A percentile compares a stretch with the other conserved stretches of the same genome.
Conservation (phyloP, 2,329 filamentous ascomycete species). For the Chlorencoelia australis region DNA sequence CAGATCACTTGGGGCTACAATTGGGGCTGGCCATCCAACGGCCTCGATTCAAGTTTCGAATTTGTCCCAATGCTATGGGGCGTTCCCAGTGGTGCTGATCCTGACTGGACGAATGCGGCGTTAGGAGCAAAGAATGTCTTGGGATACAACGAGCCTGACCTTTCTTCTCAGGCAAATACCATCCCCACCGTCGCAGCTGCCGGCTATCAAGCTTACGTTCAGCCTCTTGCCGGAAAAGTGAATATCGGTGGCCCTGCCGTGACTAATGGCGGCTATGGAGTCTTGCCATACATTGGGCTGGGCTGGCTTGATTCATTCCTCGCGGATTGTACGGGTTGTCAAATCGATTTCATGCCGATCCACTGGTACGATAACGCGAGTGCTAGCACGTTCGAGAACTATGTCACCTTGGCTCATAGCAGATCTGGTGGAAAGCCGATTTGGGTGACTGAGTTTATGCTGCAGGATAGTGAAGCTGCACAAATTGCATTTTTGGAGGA, state of each 20-base stretch:
- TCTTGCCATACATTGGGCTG: constrained; percentile 32
- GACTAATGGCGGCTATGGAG: constrained; percentile 36
- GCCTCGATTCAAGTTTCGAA: neutral
- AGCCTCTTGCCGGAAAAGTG: constrained; percentile 34
- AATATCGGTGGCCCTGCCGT: constrained; percentile 38
- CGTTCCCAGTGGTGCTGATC: no score
- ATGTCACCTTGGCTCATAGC: constrained; percentile 29
- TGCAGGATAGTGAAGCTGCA: constrained; percentile 22
- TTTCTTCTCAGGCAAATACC: constrained; percentile 44
- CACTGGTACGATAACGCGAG: constrained; percentile 36
- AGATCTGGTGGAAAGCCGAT: constrained; percentile 25
- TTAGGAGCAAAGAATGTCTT: constrained; percentile 50
- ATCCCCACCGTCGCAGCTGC: constrained; percentile 27
- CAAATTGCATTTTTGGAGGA: constrained; percentile 30
- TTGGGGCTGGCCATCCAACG: neutral
- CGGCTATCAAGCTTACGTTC: constrained; percentile 34
- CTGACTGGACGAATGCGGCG: no score
- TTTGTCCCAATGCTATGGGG: neutral
- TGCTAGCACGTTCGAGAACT: constrained; percentile 32
- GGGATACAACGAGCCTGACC: constrained; percentile 66
- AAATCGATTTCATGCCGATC: constrained; percentile 35
- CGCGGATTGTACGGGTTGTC: constrained; percentile 31
- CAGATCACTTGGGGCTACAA: neutral
- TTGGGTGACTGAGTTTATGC: constrained; percentile 36
- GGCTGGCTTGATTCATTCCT: constrained; percentile 36